Conservation (phyloP, 345 rosid genomes). For the Euphorbia pulcherrima region DNA sequence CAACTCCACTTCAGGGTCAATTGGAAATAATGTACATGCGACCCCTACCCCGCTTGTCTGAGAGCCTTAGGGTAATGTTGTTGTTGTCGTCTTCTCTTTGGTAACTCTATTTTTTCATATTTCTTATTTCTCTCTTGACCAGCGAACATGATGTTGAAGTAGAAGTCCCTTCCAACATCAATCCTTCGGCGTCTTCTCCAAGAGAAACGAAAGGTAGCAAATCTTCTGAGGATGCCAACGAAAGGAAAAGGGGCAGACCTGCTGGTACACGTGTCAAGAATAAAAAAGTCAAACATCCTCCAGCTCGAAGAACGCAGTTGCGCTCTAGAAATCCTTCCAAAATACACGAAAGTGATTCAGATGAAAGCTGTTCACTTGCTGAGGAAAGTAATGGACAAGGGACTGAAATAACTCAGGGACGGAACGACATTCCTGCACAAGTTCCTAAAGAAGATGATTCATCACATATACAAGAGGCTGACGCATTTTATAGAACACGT, state of each 20-base stretch:
- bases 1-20: too few species aligned
- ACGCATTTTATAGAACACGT: too few species aligned
- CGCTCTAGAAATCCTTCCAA: conserved; percentile 49
- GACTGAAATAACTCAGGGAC: conserved; percentile 16
- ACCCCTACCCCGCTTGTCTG: too few species aligned
- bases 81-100: background rate
- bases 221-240: conserved; percentile 10
- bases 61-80: too few species aligned
- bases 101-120: background rate
- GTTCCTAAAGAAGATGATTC: conserved; percentile 12
- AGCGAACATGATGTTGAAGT: conserved; percentile 40
- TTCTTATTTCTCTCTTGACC: conserved; percentile 4
- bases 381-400: conserved; percentile 26
- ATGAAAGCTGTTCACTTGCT: conserved; percentile 38
- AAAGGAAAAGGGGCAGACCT: conserved; percentile 57
- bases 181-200: conserved; percentile 14
- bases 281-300: conserved; percentile 31
- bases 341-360: conserved; percentile 47
- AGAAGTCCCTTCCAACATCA: conserved; percentile 16
- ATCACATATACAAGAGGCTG: too few species aligned
- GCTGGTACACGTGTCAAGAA: conserved; percentile 39
- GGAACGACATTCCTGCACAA: conserved; percentile 12
- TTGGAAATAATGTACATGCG: too few species aligned
- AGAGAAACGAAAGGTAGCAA: conserved; percentile 14
- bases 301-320: conserved; percentile 38